A percentile compares a stretch with the other conserved stretches of the same genome.
phyloP scores from a whole-genome alignment of 2,329 filamentous ascomycete species.

The Botrytis paeoniae region DNA sequence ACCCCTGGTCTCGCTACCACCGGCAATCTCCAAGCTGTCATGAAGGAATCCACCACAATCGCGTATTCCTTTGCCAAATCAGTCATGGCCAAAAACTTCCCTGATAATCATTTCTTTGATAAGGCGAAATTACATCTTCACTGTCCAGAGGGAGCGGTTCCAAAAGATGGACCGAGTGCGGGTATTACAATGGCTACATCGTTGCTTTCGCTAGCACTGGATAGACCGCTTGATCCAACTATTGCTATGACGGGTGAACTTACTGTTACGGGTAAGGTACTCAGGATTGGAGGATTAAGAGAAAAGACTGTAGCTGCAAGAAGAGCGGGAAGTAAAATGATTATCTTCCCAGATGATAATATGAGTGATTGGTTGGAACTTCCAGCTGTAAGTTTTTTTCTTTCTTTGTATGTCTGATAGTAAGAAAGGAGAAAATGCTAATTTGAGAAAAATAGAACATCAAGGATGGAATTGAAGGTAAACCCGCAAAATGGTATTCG shows the following conservation, averaged over 20 bases:
- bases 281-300: constrained; percentile 87
- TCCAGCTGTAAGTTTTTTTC: constrained; percentile 70
- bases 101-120: constrained; percentile 92
- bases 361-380: constrained; percentile 96
- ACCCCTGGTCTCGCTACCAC: constrained; percentile 83
- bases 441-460: constrained; percentile 70
- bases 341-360: constrained; percentile 95
- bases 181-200: constrained; percentile 99
- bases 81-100: constrained; percentile 78
- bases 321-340: constrained; percentile 84
- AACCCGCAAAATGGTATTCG: constrained; percentile 86
- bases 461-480: constrained; percentile 91
- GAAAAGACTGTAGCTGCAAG: constrained; percentile 97
- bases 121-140: constrained; percentile 94
- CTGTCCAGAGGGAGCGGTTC: constrained; percentile 92
- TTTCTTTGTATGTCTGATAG: neutral
- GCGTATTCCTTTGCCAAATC: constrained; percentile 96
- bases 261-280: constrained; percentile 93
- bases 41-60: constrained; percentile 96
- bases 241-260: constrained; percentile 98
- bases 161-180: constrained; percentile 89
- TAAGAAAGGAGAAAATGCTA: constrained; percentile 20
- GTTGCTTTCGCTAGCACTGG: constrained; percentile 78
- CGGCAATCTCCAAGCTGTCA: constrained; percentile 90
- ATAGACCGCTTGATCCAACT: constrained; percentile 74